phyloP scores from a whole-genome alignment of 768 basidiomycete genomes.

The Phlebiopsis flavidoalba region DNA sequence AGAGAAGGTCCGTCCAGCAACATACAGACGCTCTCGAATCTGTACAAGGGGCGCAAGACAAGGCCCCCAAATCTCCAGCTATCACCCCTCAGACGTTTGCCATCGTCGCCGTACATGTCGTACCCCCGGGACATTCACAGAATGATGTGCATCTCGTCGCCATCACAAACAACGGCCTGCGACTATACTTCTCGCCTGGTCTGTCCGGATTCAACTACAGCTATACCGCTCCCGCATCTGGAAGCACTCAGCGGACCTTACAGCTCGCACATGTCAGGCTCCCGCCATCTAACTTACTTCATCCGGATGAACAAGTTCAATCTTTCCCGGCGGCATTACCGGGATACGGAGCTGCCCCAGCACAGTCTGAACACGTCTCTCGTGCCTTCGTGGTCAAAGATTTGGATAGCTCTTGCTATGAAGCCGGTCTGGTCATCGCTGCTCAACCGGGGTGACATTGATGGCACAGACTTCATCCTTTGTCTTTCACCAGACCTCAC shows the following conservation, averaged over 20 bases:
- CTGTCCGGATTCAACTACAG: slow-evolving; percentile 36
- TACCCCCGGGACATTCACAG: slow-evolving; percentile 64
- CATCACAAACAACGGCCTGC: slow-evolving; percentile 74
- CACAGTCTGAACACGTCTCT: slow-evolving; percentile 38
- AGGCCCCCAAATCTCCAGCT: slow-evolving; percentile 72
- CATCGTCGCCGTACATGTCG: slow-evolving; percentile 64
- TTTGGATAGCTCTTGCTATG: slow-evolving; percentile 61
- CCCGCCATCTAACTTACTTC: slow-evolving; percentile 69
- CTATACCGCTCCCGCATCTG: slow-evolving; percentile 32
- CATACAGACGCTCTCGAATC: slow-evolving; percentile 67
- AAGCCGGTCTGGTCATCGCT: slow-evolving; percentile 60
- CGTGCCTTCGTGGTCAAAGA: slow-evolving; percentile 56
- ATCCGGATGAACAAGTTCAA: slow-evolving; percentile 65
- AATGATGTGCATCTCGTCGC: slow-evolving; percentile 73
- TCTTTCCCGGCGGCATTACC: slow-evolving; percentile 41
- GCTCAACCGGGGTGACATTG: slow-evolving; percentile 72
- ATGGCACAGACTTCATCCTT: slow-evolving; percentile 69
- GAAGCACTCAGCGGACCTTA: slow-evolving; percentile 34
- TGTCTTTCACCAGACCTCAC: slow-evolving; percentile 75
- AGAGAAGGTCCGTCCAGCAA: slow-evolving; percentile 66
- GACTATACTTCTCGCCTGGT: slow-evolving; percentile 72
- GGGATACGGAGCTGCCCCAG: slow-evolving; percentile 45
- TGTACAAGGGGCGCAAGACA: slow-evolving; percentile 77
- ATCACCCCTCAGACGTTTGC: slow-evolving; percentile 66
- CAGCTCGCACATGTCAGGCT: slow-evolving; percentile 77